Conservation (phyloP, 140 eudicot species). For the Flaveria floridana region DNA sequence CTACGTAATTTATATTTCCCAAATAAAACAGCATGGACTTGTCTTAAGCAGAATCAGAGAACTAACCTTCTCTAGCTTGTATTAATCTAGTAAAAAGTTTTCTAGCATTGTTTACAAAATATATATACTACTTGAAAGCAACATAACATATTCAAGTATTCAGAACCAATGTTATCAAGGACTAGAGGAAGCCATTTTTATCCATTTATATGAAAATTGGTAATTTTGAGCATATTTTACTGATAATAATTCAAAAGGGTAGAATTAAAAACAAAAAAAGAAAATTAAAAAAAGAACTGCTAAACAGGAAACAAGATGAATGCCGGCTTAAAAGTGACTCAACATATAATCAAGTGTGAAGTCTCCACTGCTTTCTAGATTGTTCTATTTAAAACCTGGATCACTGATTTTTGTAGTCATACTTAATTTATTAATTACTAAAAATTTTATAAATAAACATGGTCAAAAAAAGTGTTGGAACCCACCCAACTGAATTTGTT, state of each 20-base stretch:
- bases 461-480: neutral
- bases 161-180: conserved; percentile 3
- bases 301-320: neutral
- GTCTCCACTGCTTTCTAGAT: conserved; percentile 5
- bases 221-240: neutral
- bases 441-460: neutral
- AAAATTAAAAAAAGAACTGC: neutral
- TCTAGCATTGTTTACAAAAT: neutral
- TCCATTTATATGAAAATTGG: neutral
- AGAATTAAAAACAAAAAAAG: neutral
- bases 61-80: conserved; percentile 12
- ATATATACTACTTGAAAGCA: conserved; percentile 4
- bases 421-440: neutral
- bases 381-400: neutral
- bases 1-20: neutral
- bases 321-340: neutral
- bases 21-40: conserved; percentile 12
- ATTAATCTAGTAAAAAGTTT: conserved; percentile 6
- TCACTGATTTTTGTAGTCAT: conserved; percentile 1
- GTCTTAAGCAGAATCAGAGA: conserved; percentile 10
- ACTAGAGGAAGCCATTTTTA: neutral
- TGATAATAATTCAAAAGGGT: neutral
- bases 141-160: conserved; percentile 9
- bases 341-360: neutral
- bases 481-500: neutral